Percentiles rank a stretch among this genome's conserved stretches.
Conservation (phyloP, 2,329 filamentous ascomycete species). For the Setomelanomma holmii region DNA sequence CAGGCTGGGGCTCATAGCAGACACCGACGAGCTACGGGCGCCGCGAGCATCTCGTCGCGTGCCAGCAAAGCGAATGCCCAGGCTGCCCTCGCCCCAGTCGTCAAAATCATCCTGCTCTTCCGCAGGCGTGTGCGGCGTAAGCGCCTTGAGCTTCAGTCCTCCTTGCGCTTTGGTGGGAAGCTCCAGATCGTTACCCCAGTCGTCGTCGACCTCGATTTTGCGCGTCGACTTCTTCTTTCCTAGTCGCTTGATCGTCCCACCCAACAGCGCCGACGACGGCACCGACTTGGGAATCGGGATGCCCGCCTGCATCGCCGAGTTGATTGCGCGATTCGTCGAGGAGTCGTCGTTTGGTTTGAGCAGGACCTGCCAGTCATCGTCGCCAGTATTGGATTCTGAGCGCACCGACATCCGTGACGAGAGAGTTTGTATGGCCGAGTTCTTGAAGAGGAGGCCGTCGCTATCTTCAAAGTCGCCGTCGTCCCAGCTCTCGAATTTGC, state of each 20-base stretch:
- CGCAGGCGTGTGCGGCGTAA: conserved; percentile 53
- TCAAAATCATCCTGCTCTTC: conserved; percentile 81
- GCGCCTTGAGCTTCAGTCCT: conserved; percentile 52
- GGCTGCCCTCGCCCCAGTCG: conserved; percentile 91
- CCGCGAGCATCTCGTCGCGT: conserved; percentile 81
- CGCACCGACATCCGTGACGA: conserved; percentile 85
- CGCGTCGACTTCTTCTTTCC: conserved; percentile 62
- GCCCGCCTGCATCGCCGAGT: conserved; percentile 80
- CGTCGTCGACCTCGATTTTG: conserved; percentile 56
- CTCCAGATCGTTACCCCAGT: conserved; percentile 60
- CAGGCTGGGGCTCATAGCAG: conserved; percentile 89
- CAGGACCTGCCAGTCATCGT: conserved; percentile 88
- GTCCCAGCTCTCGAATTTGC: conserved; percentile 72
- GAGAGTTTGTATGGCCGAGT: conserved; percentile 74
- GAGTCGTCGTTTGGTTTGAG: conserved; percentile 84
- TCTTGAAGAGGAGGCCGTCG: conserved; percentile 72
- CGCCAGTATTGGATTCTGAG: conserved; percentile 77
- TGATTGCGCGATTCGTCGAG: conserved; percentile 82
- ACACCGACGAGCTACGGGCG: conserved; percentile 83
- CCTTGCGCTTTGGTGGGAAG: conserved; percentile 46
- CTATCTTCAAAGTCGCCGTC: conserved; percentile 55
- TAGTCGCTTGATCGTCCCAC: conserved; percentile 90
- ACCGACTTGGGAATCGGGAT: conserved; percentile 90
- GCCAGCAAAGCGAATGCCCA: conserved; percentile 88
- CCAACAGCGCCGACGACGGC: conserved; percentile 85